Conservation (phyloP, 257 asterid species). For the Catharanthus roseus region DNA sequence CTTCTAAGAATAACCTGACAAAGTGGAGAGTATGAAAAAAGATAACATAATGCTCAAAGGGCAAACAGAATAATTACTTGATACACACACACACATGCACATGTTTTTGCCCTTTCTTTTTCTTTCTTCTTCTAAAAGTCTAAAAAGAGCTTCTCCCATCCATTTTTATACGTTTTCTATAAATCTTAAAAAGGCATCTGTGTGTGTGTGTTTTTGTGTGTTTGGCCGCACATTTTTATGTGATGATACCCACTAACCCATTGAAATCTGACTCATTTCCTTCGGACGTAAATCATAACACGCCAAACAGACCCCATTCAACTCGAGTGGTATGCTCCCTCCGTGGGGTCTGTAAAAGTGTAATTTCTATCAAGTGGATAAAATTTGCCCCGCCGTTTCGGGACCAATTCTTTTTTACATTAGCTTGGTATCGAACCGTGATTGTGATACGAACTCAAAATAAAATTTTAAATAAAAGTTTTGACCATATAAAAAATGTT, state of each 20-base stretch:
- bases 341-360: background rate
- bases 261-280: conserved; percentile 39
- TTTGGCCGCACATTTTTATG: conserved; percentile 9
- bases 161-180: background rate
- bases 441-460: too few species aligned
- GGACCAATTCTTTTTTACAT: too few species aligned
- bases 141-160: conserved; percentile 1
- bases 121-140: conserved; percentile 21
- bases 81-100: conserved; percentile 58
- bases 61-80: conserved; percentile 51
- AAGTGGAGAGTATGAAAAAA: conserved; percentile 3
- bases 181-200: background rate
- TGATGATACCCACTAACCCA: conserved; percentile 29
- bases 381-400: background rate
- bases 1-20: conserved; percentile 19
- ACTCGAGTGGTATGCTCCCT: conserved; percentile 16
- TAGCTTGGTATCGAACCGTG: too few species aligned
- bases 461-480: too few species aligned
- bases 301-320: conserved; percentile 8
- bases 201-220: background rate
- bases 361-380: background rate
- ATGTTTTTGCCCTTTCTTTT: conserved; percentile 75
- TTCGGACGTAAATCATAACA: conserved; percentile 48
- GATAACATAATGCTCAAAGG: conserved; percentile 34
- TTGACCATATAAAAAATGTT: too few species aligned